A percentile compares a stretch with the other conserved stretches of the same genome.
phyloP scores from a whole-genome alignment of 202 grass and related monocot genomes.

The Setaria viridis region DNA sequence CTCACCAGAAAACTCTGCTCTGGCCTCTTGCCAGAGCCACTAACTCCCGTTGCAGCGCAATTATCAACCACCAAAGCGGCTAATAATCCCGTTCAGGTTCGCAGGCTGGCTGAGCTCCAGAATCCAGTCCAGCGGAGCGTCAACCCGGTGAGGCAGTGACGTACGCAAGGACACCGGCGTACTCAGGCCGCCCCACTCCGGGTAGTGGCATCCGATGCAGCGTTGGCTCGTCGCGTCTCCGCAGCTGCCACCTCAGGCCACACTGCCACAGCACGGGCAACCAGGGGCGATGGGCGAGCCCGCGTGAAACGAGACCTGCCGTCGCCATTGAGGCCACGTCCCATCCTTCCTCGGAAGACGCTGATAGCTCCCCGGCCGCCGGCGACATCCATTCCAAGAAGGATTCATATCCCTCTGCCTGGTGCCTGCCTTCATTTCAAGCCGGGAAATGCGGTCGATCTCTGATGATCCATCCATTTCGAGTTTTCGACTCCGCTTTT shows the following conservation, averaged over 20 bases:
- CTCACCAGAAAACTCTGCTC: not conserved
- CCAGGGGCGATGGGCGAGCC: not conserved
- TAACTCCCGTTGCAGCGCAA: slow-evolving; percentile 13
- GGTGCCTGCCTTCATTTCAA: too few species aligned
- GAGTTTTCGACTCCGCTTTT: too few species aligned
- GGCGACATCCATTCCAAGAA: not conserved
- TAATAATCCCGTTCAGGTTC: not conserved
- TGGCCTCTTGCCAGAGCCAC: too few species aligned
- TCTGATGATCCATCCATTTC: too few species aligned
- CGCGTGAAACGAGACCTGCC: not conserved
- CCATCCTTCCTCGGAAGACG: not conserved
- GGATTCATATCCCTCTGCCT: not conserved
- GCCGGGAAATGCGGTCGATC: not conserved
- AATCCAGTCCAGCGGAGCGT: not conserved
- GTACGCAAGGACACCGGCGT: not conserved
- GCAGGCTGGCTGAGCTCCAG: not conserved
- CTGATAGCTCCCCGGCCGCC: not conserved
- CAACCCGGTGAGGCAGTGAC: not conserved
- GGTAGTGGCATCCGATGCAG: not conserved
- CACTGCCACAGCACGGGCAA: too few species aligned
- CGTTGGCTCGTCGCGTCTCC: not conserved
- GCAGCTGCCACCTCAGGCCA: too few species aligned
- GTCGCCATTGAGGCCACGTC: not conserved
- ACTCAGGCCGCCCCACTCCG: not conserved
- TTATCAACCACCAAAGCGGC: slow-evolving; percentile 3